Evolutionary conservation across 208 protist species (phyloP).

Genomic region (Leishmania tropica): DNA sequence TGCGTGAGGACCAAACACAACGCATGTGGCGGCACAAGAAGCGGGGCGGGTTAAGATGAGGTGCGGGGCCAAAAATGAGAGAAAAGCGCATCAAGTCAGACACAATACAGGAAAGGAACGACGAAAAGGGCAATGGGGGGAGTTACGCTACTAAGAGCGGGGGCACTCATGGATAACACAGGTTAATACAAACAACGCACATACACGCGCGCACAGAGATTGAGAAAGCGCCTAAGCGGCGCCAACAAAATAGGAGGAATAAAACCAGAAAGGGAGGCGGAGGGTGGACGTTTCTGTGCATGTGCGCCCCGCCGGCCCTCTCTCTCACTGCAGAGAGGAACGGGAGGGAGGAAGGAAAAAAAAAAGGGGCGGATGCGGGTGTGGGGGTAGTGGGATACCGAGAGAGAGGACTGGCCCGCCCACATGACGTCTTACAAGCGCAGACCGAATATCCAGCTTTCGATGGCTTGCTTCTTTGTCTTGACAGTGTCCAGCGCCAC

Average conservation of each 20-base stretch:
- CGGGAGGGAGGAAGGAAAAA: not conserved
- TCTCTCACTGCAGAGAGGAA: not conserved
- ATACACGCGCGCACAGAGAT: not conserved
- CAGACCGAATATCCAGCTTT: slow-evolving; percentile 25
- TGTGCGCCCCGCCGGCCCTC: not conserved
- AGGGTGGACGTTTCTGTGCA: not conserved
- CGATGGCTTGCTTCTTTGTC: slow-evolving; percentile 32
- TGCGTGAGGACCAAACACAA: not conserved
- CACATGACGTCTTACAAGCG: not conserved
- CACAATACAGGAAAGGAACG: not conserved
- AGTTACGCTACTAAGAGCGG: too few species aligned
- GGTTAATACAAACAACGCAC: not conserved
- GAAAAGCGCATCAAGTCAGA: too few species aligned
- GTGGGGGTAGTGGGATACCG: not conserved
- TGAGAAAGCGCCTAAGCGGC: not conserved
- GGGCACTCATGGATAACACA: not conserved
- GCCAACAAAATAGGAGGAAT: not conserved
- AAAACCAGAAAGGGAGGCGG: not conserved
- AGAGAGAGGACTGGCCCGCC: not conserved
- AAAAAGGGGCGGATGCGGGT: not conserved
- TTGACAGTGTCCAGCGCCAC: slow-evolving; percentile 24
- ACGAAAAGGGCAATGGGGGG: too few species aligned
- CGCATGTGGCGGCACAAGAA: too few species aligned
- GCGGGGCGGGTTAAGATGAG: not conserved
- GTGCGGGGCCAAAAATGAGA: too few species aligned